These are phyloP conservation scores for Danielozyma ontarioensis DNA, from an alignment of 805 yeast species.

Conservation along the genomic window DNA sequence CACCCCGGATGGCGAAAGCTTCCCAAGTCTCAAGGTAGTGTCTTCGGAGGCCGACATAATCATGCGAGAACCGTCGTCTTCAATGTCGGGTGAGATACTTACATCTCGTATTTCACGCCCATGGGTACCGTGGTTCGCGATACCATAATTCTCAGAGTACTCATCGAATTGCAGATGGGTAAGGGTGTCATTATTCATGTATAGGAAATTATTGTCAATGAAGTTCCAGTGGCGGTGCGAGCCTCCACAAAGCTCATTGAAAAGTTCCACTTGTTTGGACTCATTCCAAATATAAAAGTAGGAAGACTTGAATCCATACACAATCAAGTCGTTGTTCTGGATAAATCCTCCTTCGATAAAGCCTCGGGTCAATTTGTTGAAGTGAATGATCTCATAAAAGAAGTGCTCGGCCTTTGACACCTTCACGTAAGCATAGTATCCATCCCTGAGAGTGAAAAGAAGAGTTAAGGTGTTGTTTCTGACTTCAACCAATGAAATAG, in stretches of 20 bases:
- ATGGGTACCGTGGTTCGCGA: conserved; percentile 62
- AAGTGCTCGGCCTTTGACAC: conserved; percentile 9
- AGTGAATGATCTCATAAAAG: conserved; percentile 31
- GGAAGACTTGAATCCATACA: conserved; percentile 81
- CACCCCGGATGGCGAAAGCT: conserved; percentile 32
- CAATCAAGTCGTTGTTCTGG: conserved; percentile 42
- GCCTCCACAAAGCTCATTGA: conserved; percentile 81
- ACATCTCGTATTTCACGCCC: conserved; percentile 88
- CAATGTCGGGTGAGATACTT: conserved; percentile 40
- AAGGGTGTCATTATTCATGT: conserved; percentile 50
- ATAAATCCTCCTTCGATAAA: conserved; percentile 70
- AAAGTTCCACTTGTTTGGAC: conserved; percentile 63
- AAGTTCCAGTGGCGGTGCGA: conserved; percentile 82
- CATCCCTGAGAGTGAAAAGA: conserved; percentile 60
- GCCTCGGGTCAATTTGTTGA: conserved; percentile 68
- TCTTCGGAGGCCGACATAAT: conserved; percentile 87
- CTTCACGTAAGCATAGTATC: conserved; percentile 46
- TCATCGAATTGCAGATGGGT: background rate
- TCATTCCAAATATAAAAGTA: conserved; percentile 80
- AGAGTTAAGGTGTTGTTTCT: conserved; percentile 13
- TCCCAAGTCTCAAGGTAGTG: conserved; percentile 64
- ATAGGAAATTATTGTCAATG: conserved; percentile 43
- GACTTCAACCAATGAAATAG: conserved; percentile 37
- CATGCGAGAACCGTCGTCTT: conserved; percentile 29
- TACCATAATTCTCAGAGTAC: conserved; percentile 11